Base-by-base conservation (phyloP, 139 green algal genomes). In the Chlorella sp. region DNA sequence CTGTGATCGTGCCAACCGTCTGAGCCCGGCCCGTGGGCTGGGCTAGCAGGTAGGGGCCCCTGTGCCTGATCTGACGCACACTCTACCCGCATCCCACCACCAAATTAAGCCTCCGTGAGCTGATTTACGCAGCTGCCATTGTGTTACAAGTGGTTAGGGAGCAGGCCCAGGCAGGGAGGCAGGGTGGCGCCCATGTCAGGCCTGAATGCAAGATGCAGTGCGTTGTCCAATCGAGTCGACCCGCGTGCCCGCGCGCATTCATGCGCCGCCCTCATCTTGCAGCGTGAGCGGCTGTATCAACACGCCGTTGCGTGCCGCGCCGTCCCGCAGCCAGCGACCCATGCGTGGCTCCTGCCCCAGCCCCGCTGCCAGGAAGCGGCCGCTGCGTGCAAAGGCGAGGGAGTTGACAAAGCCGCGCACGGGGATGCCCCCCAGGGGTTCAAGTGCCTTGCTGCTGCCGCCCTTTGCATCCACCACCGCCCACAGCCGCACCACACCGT, bases 271-370 rank as follows among this genome's bases (percentile, higher is more conserved):
- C 5, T 85, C 83, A 0, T 90, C 80, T 60, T 75, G 68, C 87
- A 93, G 66, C 32, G 32, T 36, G 32, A 98, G 91, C 53, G 81
- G 68, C 73, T 98, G 95, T 48, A 99, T 75, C 14, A 98, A 83
- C n/a, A 99, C 81, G 3, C 97, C 96, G 87, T 99, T 99, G 16
- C 91, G 90, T 0, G 96, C 96, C 4, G 32, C 53, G 4, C 80
- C 42, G 78, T 98, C 96, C 4, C 94, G 84, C 22, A 90, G 94
- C 98, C 98, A 99, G 1, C 98, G 92, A 34, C 98, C 98, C 82
- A 99, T 91, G 83, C 98, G 91, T 39, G 98, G 98, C 94, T 99
- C 98, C 92, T 98, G 96, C 0, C 98, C 98, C 78, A 98, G 86
- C 0, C 95, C 98, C 21, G 98, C 97, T n/a, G 97, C 89, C 42